Base-by-base conservation (phyloP, 2,329 filamentous ascomycete species). In the Aspergillus tubingensis region DNA sequence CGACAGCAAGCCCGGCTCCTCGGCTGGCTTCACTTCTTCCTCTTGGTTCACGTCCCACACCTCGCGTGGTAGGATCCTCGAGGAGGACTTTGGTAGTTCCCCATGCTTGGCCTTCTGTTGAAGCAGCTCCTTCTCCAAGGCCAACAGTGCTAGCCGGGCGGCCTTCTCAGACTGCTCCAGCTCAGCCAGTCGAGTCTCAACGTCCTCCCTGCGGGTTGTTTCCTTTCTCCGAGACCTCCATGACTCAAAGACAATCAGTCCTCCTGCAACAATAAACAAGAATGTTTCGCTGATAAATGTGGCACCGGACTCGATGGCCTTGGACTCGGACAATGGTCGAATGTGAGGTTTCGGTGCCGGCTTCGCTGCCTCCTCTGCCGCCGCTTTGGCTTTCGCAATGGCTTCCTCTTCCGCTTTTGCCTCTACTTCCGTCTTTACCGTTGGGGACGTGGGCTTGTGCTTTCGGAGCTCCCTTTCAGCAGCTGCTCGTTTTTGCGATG, bases 281-380 rank as follows among this genome's bases (percentile, higher is more conserved):
- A 90, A 90, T 0, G 84, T 76, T 69, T 90, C 87, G 32, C 85
- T 86, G 52, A 88, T 87, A 68, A 90, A 90, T 63, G 87, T 89
- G 3, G 87, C 88, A 3, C 87, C 88, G 39, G 84, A 83, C 70
- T 90, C 87, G 57, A 90, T 89, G 0, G 87, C 87, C 67, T 89
- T 88, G 11, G 84, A 81, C 70, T 90, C 88, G 2, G 85, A 85
- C 10, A 90, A 77, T 7, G 87, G 87, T 48, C 87, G 79, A 58
- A 90, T 89, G 36, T 82, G 82, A 5, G 84, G 84, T 59, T 78
- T 78, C 25, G 73, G 76, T 43, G 72, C 76, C 61, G 79, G 74
- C 62, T 83, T 81, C 49, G 81, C 77, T 54, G 82, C 77, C 66
- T 81, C 82, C 43, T 76, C 74, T 1, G 72, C 71, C 2, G 76